Evolutionary conservation across 139 green algal species (phyloP), one percentile per base, ranked within the genome.

Genomic region (Monoraphidium neglectum): DNA sequence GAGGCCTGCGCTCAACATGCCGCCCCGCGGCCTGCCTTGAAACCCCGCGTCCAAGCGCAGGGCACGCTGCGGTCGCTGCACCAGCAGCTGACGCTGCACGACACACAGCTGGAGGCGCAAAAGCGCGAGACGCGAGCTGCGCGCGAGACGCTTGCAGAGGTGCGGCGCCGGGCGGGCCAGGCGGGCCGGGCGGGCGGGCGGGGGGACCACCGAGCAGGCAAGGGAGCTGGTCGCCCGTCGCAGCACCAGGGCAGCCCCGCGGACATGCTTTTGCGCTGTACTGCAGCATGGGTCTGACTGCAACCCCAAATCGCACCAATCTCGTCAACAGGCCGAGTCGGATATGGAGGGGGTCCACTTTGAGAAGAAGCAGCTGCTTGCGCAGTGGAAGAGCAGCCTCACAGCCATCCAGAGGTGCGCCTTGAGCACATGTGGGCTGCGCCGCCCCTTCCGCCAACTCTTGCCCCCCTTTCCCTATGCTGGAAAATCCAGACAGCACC

Each of bases 301-400:
- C n/a, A n/a, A n/a, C n/a, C n/a, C n/a, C n/a, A n/a, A n/a, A n/a
- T n/a, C n/a, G n/a, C n/a, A n/a, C n/a, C n/a, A n/a, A n/a, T 40
- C 77, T 84, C 30, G 53, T 23, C 13, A 66, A 78, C 65, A n/a
- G n/a, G 80, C 82, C 8, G 73, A 83, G 82, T 56, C 68, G 0
- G 92, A 97, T 74, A 97, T 97, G 94, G 92, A 96, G 83, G 74
- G 69, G 15, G 90, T 98, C 43, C 84, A 94, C 56, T 95, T 93
- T 83, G 93, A 98, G 87, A 97, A 97, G 87, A 92, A 94, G 80
- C 87, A 94, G 89, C 89, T 97, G 70, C 71, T 93, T 54, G 80
- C 88, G 61, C 90, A 96, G 74, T 98, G 94, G 94, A 90, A 90
- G 68, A 86, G 76, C 73, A 88, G 80, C 74, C 84, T 98, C 72